Percentiles rank a stretch among this genome's conserved stretches.
These are phyloP conservation scores for Trichoderma sp. DNA, from an alignment of 2,329 filamentous ascomycete species.

Conservation along the genomic window DNA sequence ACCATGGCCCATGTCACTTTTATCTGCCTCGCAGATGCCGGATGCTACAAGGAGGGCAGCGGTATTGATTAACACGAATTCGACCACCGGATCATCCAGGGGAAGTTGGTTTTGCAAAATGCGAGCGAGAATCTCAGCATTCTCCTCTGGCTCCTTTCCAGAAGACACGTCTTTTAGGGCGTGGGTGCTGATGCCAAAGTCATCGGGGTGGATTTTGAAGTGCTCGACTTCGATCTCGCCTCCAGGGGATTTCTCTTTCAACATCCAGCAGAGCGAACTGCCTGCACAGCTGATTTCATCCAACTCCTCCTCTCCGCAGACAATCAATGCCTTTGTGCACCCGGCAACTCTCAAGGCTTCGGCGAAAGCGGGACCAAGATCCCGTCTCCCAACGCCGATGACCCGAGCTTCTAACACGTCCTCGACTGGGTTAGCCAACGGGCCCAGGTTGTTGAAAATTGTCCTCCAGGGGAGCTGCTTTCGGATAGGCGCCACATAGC, in stretches of 20 bases:
- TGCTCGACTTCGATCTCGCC: conserved; percentile 59
- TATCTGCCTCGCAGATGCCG: conserved; percentile 80
- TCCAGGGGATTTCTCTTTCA: conserved; percentile 49
- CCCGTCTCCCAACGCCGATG: conserved; percentile 85
- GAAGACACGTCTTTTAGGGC: conserved; percentile 74
- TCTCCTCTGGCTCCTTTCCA: conserved; percentile 81
- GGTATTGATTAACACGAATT: conserved; percentile 93
- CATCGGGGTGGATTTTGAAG: conserved; percentile 75
- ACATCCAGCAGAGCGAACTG: conserved; percentile 81
- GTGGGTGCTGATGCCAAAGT: conserved; percentile 79
- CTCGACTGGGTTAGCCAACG: conserved; percentile 86
- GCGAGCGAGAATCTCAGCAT: conserved; percentile 76
- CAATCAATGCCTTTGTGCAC: conserved; percentile 77
- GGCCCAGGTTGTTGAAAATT: conserved; percentile 95
- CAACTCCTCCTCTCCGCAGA: conserved; percentile 91
- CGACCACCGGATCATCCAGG: conserved; percentile 76
- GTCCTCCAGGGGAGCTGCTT: conserved; percentile 90
- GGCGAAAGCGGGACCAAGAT: conserved; percentile 84
- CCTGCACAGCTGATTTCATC: conserved; percentile 95
- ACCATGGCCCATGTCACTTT: conserved; percentile 72
- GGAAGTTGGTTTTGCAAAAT: conserved; percentile 72
- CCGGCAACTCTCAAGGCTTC: conserved; percentile 76
- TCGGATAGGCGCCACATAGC: conserved; percentile 79
- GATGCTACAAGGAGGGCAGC: conserved; percentile 82
- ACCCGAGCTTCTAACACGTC: conserved; percentile 81